Base-by-base conservation (phyloP, 2,329 filamentous ascomycete genomes). In the Hirsutella rhossiliensis region DNA sequence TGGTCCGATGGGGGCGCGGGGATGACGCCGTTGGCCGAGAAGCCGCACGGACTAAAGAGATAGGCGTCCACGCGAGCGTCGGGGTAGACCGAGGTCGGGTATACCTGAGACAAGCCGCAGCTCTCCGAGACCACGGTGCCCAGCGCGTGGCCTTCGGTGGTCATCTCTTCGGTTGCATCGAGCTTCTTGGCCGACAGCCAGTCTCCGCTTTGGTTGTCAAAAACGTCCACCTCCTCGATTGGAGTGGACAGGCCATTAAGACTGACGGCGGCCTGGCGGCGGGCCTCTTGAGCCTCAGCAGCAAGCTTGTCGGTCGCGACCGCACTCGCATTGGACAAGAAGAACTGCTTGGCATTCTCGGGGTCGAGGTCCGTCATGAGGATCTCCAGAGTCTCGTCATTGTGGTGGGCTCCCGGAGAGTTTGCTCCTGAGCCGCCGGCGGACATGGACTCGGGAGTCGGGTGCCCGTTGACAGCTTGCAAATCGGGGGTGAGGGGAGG, bases 21-120 rank as follows among this genome's bases (percentile, higher is more conserved):
- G 37, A 98, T 78, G 18, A 98, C 89, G 43, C 88, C 92, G 58
- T 98, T 98, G 62, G 92, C 92, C 7, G 89, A 96, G 66, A 95
- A 98, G 46, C 92, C 92, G 58, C 92, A 98, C 0, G 92, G 92
- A 1, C 85, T 88, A 70, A 98, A 98, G 44, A 96, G 77, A 62
- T 97, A 98, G 19, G 92, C 87, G 55, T 98, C 92, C 52, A 98
- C 87, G 47, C 87, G 84, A 19, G 92, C 85, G 54, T 96, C 90
- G 0, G 92, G 89, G 60, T 95, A 97, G 63, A 84, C 82, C 47
- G 80, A 80, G 38, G 78, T 80, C 5, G 92, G 84, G 57, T 97
- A 98, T 48, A 98, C 81, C 49, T 88, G 82, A 17, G 88, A 83
- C 40, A 98, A 76, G 42, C 92, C 92, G 62, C 87, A 97, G 48